A percentile compares a stretch with the other conserved stretches of the same genome.
These are phyloP conservation scores for Pseudisothecium myosuroides DNA, from an alignment of 225 moss, liverwort and hornwort species.

Conservation along the genomic window DNA sequence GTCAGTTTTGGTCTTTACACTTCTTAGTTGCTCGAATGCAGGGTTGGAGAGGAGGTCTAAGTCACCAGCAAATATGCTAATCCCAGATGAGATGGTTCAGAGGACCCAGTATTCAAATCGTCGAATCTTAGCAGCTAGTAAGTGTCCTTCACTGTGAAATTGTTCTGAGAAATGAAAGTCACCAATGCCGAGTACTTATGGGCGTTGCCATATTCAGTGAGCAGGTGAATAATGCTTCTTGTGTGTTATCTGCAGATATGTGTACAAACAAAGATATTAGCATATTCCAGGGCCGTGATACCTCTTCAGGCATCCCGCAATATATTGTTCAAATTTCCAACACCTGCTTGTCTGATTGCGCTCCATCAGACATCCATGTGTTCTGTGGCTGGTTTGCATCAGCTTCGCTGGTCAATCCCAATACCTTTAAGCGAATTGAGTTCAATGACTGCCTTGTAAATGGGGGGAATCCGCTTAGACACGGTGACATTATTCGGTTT, in stretches of 20 bases:
- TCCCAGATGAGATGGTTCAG: slow-evolving; percentile 30
- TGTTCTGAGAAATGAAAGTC: background rate
- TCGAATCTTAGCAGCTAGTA: slow-evolving; percentile 44
- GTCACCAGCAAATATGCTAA: slow-evolving; percentile 33
- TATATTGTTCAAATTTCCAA: slow-evolving; percentile 51
- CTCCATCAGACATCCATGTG: slow-evolving; percentile 49
- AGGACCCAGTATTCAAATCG: slow-evolving; percentile 26
- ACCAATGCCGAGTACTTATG: background rate
- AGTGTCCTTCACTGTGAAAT: slow-evolving; percentile 20
- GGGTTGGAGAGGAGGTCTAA: slow-evolving; percentile 39
- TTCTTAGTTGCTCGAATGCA: slow-evolving; percentile 49
- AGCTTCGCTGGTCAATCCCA: slow-evolving; percentile 43
- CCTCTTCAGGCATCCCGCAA: slow-evolving; percentile 48
- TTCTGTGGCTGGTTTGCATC: slow-evolving; percentile 56
- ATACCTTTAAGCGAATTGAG: slow-evolving; percentile 35
- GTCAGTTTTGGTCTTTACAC: slow-evolving; percentile 22
- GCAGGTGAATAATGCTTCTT: slow-evolving; percentile 26
- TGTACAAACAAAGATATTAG: slow-evolving; percentile 63
- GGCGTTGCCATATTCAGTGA: slow-evolving; percentile 3
- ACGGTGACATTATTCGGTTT: slow-evolving; percentile 42
- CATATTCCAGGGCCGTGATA: slow-evolving; percentile 53
- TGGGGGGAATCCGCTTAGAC: slow-evolving; percentile 35
- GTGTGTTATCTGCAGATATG: slow-evolving; percentile 40
- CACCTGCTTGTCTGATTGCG: slow-evolving; percentile 56
- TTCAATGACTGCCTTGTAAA: slow-evolving; percentile 50